These are phyloP conservation scores for Phaffia australis DNA, from an alignment of 768 basidiomycete species.

Conservation along the genomic window DNA sequence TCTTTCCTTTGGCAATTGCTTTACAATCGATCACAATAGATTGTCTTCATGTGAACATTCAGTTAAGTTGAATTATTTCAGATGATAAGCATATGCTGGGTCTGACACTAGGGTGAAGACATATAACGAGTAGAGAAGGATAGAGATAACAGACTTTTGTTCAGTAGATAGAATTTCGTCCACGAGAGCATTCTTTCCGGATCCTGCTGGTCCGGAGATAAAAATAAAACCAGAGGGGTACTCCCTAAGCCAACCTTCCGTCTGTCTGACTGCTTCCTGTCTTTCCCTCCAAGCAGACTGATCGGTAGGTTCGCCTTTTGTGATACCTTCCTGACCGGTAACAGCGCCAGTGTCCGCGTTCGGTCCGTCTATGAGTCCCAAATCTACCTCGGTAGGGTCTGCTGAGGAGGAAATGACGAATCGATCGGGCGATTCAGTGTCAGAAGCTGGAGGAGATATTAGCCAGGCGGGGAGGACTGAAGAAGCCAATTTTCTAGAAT, in stretches of 20 bases:
- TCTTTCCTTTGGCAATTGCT: slow-evolving; percentile 50
- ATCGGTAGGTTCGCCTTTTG: slow-evolving; percentile 26
- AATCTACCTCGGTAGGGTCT: not conserved
- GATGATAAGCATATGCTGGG: not conserved
- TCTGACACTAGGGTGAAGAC: not conserved
- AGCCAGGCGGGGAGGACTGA: slow-evolving; percentile 10
- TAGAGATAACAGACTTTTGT: slow-evolving; percentile 30
- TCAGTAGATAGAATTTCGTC: slow-evolving; percentile 49
- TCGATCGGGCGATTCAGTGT: slow-evolving; percentile 57
- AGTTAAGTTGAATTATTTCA: slow-evolving; percentile 1
- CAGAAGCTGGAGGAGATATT: not conserved
- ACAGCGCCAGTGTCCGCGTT: slow-evolving; percentile 42
- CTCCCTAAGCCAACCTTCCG: slow-evolving; percentile 65
- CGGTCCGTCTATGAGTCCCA: slow-evolving; percentile 33
- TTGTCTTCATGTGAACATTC: slow-evolving; percentile 44
- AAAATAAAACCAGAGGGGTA: slow-evolving; percentile 53
- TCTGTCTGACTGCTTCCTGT: slow-evolving; percentile 56
- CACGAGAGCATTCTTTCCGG: slow-evolving; percentile 79
- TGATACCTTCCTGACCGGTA: not conserved
- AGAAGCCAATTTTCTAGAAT: not conserved
- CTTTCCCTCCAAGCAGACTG: slow-evolving; percentile 68
- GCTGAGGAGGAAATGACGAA: not conserved
- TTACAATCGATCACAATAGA: slow-evolving; percentile 73
- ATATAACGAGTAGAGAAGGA: not conserved
- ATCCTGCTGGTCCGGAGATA: slow-evolving; percentile 82